Conservation (phyloP, 2,329 filamentous ascomycete genomes). For the Monascus ruber region DNA sequence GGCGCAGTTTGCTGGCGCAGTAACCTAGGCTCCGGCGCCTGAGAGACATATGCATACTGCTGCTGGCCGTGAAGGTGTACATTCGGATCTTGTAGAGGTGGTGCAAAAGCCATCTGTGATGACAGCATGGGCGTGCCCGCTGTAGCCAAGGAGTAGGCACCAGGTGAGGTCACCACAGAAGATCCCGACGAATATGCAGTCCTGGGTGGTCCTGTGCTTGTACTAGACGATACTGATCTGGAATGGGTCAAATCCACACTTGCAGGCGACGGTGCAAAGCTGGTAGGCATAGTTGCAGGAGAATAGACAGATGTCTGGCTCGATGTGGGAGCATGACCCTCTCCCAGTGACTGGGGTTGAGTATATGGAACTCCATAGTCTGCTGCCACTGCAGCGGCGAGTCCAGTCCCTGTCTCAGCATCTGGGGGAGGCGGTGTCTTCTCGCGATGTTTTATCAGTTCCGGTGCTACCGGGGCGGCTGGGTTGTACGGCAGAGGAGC, state of each 20-base stretch:
- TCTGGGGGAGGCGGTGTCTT: constrained; percentile 54
- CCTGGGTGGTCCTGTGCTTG: constrained; percentile 21
- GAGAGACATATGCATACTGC: constrained; percentile 5
- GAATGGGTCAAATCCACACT: not conserved
- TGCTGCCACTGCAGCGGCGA: constrained; percentile 29
- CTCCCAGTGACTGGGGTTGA: constrained; percentile 11
- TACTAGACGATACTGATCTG: constrained; percentile 19
- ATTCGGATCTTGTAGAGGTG: constrained; percentile 23
- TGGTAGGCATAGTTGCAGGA: not conserved
- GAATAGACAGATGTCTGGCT: not conserved
- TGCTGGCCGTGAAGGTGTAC: constrained; percentile 15
- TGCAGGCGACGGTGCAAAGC: not conserved
- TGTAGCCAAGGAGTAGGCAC: constrained; percentile 1
- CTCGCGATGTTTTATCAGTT: constrained; percentile 53
- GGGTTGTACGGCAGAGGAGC: constrained; percentile 54
- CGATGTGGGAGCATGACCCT: constrained; percentile 9
- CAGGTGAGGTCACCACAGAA: constrained; percentile 15
- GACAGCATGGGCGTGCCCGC: no score
- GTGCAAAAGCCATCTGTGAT: constrained; percentile 17
- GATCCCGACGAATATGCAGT: constrained; percentile 13
- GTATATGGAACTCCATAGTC: constrained; percentile 26
- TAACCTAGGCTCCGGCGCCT: not conserved
- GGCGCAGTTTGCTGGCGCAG: constrained; percentile 3
- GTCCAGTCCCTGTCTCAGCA: constrained; percentile 36
- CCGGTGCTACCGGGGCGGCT: constrained; percentile 53